Base-by-base conservation (phyloP, 805 yeast species). In the Saturnispora galanensis region DNA sequence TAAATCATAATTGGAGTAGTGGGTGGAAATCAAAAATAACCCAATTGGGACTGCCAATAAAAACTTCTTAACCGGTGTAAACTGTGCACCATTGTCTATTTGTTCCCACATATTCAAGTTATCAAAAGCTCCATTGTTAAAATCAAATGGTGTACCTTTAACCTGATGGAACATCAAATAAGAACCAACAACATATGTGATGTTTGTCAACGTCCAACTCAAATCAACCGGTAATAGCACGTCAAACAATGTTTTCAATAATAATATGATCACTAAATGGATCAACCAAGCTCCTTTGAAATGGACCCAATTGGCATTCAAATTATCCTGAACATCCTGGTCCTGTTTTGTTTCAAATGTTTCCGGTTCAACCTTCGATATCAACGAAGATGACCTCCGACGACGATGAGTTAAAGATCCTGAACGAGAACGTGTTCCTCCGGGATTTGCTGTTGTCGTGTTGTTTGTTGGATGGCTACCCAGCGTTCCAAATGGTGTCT, bases 31-130 rank as follows among this genome's bases (percentile, higher is more conserved):
- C 52, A 90, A 70, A 56, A 90, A 90, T 56, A 93, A 70, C 7
- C 78, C 80, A 51, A 93, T 84, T 26, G 98, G 98, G n/a, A 93
- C 96, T 41, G 85, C 79, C 67, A 90, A 76, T 52, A 90, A 69
- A 59, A 88, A 90, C 65, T 90, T 90, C 70, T 93, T 89, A 33
- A 96, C 81, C 10, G 98, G 98, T 0, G 98, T 93, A 62, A 89
- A 90, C 63, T 88, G 95, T 59, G 88, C 97, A 47, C 97, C 98
- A 56, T 89, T 63, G 50, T 65, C 69, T 47, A 83, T 81, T 65
- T 90, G 98, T 65, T 90, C 98, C 98, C 98, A 90, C 97, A 90
- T 87, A 17, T 96, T 93, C 53, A 90, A 71, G 57, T 86, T 81
- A 60, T 90, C 98, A 64, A 84, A 93, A 0, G 97, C 97, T 36